These are phyloP conservation scores for Udeniomyces megalosporus DNA, from an alignment of 768 basidiomycete genomes.

Conservation along the genomic window DNA sequence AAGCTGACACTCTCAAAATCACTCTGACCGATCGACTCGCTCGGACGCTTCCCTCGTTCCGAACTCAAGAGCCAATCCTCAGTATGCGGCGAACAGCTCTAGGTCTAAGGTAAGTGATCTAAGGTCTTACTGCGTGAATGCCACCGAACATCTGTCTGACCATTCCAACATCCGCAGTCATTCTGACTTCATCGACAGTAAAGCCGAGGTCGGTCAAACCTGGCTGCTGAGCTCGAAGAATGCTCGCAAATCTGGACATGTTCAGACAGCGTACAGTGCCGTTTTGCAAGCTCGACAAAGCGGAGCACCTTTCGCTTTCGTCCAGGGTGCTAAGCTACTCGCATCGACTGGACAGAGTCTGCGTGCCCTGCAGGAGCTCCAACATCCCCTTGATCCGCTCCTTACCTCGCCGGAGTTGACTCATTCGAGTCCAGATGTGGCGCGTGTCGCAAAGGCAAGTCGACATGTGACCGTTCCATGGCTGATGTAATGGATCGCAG, in stretches of 20 bases:
- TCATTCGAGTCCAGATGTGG: not conserved
- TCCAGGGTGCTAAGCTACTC: slow-evolving; percentile 77
- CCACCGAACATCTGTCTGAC: too few relatives aligned
- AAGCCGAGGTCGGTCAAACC: slow-evolving; percentile 53
- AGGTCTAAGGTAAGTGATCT: slow-evolving; percentile 42
- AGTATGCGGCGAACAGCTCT: slow-evolving; percentile 80
- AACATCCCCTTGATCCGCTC: slow-evolving; percentile 39
- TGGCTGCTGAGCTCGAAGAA: slow-evolving; percentile 94
- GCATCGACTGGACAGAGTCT: slow-evolving; percentile 62
- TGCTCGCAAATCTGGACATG: slow-evolving; percentile 84
- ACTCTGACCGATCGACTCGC: slow-evolving; percentile 51
- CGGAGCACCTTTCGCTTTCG: slow-evolving; percentile 56
- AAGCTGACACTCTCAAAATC: slow-evolving; percentile 30
- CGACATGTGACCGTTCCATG: too few relatives aligned
- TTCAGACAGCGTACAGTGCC: slow-evolving; percentile 93
- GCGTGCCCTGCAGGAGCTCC: slow-evolving; percentile 71
- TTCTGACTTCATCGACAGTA: slow-evolving; percentile 8
- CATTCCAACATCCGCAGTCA: too few relatives aligned
- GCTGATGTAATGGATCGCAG: too few relatives aligned
- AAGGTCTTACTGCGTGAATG: not conserved
- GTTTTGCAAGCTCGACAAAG: slow-evolving; percentile 71
- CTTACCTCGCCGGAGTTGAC: not conserved
- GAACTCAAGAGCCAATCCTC: slow-evolving; percentile 69
- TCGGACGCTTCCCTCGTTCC: slow-evolving; percentile 69
- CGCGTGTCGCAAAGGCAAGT: slow-evolving; percentile 44